Conservation (phyloP, 1,284 basidiomycete species). For the Mixia osmundae region DNA sequence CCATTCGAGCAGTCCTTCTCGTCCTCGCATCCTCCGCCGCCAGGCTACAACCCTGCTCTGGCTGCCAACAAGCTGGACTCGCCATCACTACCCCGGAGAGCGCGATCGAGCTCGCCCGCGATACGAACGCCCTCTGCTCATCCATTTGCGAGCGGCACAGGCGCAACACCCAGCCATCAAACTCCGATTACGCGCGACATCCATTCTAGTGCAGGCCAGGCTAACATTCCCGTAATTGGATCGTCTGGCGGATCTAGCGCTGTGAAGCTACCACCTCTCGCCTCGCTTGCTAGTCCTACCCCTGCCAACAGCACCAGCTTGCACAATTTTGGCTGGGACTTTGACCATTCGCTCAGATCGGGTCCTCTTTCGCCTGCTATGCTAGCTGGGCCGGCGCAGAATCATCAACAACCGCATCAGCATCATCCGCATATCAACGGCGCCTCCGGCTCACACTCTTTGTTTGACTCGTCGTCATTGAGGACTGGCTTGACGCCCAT, state of each 20-base stretch:
- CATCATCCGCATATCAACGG: slow-evolving; percentile 17
- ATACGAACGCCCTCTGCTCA: too few species aligned
- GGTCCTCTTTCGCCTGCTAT: slow-evolving; percentile 87
- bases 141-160: too few species aligned
- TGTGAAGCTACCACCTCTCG: slow-evolving; percentile 45
- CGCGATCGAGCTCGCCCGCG: too few species aligned
- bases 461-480: slow-evolving; percentile 40
- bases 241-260: not conserved
- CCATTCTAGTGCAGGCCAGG: slow-evolving; percentile 3
- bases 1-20: slow-evolving; percentile 90
- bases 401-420: slow-evolving; percentile 19
- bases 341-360: slow-evolving; percentile 52
- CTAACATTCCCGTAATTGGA: slow-evolving; percentile 6
- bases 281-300: slow-evolving; percentile 60
- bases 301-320: slow-evolving; percentile 29
- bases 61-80: too few species aligned
- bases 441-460: slow-evolving; percentile 19
- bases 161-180: slow-evolving; percentile 8
- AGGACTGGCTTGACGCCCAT: slow-evolving; percentile 18
- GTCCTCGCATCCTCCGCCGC: slow-evolving; percentile 21
- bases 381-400: slow-evolving; percentile 56
- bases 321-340: slow-evolving; percentile 40
- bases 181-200: not conserved
- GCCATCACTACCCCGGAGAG: too few species aligned
- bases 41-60: too few species aligned